A percentile compares a stretch with the other conserved stretches of the same genome.
These are phyloP conservation scores for Wilcoxina mikolae DNA, from an alignment of 495 filamentous ascomycete genomes.

Conservation along the genomic window DNA sequence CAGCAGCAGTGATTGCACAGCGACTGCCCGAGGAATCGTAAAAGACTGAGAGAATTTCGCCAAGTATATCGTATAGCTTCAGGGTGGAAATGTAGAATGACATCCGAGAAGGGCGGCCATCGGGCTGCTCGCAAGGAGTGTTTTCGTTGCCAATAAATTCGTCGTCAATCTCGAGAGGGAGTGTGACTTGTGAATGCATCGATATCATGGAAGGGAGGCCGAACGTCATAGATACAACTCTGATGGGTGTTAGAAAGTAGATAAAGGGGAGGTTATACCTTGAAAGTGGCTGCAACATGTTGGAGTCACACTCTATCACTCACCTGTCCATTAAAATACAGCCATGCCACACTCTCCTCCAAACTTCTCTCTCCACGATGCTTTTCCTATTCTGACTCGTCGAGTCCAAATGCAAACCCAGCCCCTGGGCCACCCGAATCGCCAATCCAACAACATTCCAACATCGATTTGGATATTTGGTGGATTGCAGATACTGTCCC, in stretches of 20 bases:
- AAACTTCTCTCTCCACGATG: conserved; percentile 30
- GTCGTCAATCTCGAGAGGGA: conserved; percentile 27
- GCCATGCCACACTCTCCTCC: conserved; percentile 32
- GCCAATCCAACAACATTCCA: conserved; percentile 34
- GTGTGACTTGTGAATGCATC: conserved; percentile 8
- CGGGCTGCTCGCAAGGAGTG: conserved; percentile 14
- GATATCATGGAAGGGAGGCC: conserved; percentile 29
- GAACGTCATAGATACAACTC: conserved; percentile 29
- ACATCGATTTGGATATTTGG: conserved; percentile 30
- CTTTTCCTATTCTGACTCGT: conserved; percentile 9
- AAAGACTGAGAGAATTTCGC: conserved; percentile 13
- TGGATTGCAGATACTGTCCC: conserved; percentile 31
- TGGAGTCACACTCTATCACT: conserved; percentile 1
- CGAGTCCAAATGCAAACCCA: conserved; percentile 29
- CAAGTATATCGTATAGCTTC: conserved; percentile 23
- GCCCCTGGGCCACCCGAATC: conserved; percentile 29
- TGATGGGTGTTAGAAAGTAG: conserved; percentile 3
- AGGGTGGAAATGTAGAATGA: conserved; percentile 25
- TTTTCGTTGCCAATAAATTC: conserved; percentile 22
- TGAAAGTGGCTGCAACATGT: not conserved
- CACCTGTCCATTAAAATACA: conserved; percentile 33
- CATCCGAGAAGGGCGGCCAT: conserved; percentile 8
- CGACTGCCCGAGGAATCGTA: conserved; percentile 5
- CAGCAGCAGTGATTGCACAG: not conserved
- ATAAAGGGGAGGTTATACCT: too few species aligned